A percentile compares a stretch with the other conserved stretches of the same genome.
phyloP scores from a whole-genome alignment of 78 protist species.

The Dictyostelium capitatum region DNA sequence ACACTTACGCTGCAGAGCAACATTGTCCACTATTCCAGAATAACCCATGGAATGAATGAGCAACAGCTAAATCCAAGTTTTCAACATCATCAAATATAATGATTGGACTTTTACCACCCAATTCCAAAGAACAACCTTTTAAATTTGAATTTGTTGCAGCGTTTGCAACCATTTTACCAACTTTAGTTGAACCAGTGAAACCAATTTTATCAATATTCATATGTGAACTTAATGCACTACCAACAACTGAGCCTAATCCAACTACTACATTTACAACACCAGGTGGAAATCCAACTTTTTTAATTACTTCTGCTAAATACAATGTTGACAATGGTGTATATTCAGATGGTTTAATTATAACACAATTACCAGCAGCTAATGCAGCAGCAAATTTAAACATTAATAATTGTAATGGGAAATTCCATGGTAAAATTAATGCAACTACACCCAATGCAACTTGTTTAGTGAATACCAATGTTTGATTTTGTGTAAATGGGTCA shows the following conservation, averaged over 20 bases:
- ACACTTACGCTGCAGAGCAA: conserved; percentile 85
- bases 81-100: conserved; percentile 91
- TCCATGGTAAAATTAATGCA: conserved; percentile 89
- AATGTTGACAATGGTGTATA: conserved; percentile 93
- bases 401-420: conserved; percentile 85
- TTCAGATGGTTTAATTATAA: conserved; percentile 95
- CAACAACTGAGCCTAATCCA: conserved; percentile 89
- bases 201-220: conserved; percentile 88
- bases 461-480: conserved; percentile 39
- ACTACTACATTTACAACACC: conserved; percentile 93
- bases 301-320: conserved; percentile 74
- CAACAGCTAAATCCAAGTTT: conserved; percentile 88
- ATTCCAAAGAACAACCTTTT: conserved; percentile 84
- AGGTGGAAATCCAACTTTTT: conserved; percentile 95
- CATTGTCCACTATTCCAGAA: conserved; percentile 86
- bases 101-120: conserved; percentile 97
- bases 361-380: conserved; percentile 93
- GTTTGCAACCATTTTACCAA: conserved; percentile 81
- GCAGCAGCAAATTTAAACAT: conserved; percentile 92
- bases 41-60: conserved; percentile 37
- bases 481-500: not conserved
- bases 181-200: conserved; percentile 91
- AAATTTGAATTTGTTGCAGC: conserved; percentile 76
- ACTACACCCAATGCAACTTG: conserved; percentile 88
- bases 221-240: conserved; percentile 83